Evolutionary conservation across 176 grass and related monocot genomes (phyloP).

Genomic region (Alopecurus myosuroides): DNA sequence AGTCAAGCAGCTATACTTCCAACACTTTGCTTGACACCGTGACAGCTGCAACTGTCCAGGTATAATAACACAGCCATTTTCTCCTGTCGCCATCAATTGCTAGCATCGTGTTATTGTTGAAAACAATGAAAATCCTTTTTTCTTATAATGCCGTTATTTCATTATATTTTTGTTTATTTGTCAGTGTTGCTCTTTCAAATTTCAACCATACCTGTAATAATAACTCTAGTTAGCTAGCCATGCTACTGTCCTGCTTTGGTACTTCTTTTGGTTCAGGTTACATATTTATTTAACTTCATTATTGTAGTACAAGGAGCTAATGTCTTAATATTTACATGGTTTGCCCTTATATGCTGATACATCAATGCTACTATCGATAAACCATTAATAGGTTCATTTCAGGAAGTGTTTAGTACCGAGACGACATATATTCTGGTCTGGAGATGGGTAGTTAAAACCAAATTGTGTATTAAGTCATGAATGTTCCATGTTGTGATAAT

Average conservation of each 20-base stretch:
- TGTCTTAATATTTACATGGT: background rate
- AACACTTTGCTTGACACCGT: constrained; percentile 87
- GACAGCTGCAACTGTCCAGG: constrained; percentile 91
- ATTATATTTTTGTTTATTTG: background rate
- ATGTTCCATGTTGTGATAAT: background rate
- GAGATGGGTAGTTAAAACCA: background rate
- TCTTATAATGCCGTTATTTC: background rate
- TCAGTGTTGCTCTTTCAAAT: background rate
- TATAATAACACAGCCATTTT: constrained; percentile 17
- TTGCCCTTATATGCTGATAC: background rate
- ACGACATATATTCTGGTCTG: background rate
- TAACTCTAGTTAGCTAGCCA: background rate
- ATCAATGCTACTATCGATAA: background rate
- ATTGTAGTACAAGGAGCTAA: constrained; percentile 2
- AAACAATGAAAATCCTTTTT: background rate
- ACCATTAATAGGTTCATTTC: background rate
- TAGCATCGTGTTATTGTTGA: background rate
- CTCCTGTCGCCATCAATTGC: background rate
- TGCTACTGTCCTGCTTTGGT: background rate
- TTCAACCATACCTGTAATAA: background rate
- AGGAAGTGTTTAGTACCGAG: background rate
- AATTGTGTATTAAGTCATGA: background rate
- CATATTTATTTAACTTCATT: background rate
- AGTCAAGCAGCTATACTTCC: constrained; percentile 89
- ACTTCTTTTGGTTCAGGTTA: background rate